A percentile compares a stretch with the other conserved stretches of the same genome.
Conservation (phyloP, 1,284 basidiomycete genomes). For the Fomitopsis betulina region DNA sequence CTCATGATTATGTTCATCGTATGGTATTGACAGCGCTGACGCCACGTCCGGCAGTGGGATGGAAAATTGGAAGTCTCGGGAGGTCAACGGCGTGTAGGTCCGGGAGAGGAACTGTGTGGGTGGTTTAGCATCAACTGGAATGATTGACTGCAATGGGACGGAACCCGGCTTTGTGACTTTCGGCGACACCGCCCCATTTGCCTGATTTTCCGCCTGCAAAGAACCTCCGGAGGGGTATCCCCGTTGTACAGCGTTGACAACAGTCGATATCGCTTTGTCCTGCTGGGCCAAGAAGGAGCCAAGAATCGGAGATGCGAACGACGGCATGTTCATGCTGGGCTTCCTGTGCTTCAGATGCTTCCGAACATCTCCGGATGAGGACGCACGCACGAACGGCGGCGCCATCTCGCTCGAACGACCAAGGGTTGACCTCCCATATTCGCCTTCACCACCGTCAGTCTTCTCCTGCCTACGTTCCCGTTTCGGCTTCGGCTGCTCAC, state of each 20-base stretch:
- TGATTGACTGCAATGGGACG: slow-evolving; percentile 89
- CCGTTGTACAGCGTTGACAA: slow-evolving; percentile 24
- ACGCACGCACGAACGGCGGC: slow-evolving; percentile 10
- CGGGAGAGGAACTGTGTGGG: slow-evolving; percentile 79
- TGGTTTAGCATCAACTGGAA: slow-evolving; percentile 80
- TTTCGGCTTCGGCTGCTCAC: slow-evolving; percentile 45
- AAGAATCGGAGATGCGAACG: slow-evolving; percentile 50
- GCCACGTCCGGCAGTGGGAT: slow-evolving; percentile 55
- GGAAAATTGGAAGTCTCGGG: slow-evolving; percentile 63
- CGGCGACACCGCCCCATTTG: slow-evolving; percentile 1
- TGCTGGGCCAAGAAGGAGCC: slow-evolving; percentile 53
- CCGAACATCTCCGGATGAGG: slow-evolving; percentile 29
- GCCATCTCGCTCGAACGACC: slow-evolving; percentile 8
- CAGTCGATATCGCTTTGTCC: slow-evolving; percentile 34
- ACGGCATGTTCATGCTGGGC: slow-evolving; percentile 28
- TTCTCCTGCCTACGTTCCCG: slow-evolving; percentile 29
- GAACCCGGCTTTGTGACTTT: slow-evolving; percentile 37
- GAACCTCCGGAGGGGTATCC: slow-evolving; percentile 22
- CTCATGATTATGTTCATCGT: slow-evolving; percentile 51
- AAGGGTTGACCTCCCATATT: background rate
- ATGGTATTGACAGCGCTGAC: slow-evolving; percentile 49
- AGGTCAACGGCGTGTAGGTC: slow-evolving; percentile 65
- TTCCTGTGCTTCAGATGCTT: slow-evolving; percentile 31
- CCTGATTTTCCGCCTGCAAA: slow-evolving; percentile 5
- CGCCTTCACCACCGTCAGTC: slow-evolving; percentile 8